Evolutionary conservation across 805 yeast genomes (phyloP).

Genomic region (Priceomyces castillae): DNA sequence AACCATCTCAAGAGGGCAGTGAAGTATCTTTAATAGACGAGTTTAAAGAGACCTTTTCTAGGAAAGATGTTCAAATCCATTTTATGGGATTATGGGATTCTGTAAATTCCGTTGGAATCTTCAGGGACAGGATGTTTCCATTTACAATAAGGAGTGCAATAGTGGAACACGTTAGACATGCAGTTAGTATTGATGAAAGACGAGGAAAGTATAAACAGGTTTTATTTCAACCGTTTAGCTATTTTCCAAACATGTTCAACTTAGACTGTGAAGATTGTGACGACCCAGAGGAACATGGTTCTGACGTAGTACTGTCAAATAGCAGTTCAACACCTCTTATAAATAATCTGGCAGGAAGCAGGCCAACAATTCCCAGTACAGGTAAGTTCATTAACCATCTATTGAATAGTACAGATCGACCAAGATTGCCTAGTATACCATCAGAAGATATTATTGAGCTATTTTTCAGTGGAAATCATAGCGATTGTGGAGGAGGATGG

Average conservation of each 20-base stretch:
- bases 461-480: conserved; percentile 71
- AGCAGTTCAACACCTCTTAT: not conserved
- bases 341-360: not conserved
- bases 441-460: conserved; percentile 44
- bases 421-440: conserved; percentile 4
- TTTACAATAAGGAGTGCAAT: conserved; percentile 48
- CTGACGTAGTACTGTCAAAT: not conserved
- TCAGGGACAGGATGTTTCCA: conserved; percentile 59
- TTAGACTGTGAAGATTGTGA: conserved; percentile 11
- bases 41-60: conserved; percentile 53
- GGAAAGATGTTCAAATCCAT: conserved; percentile 43
- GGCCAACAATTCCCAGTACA: conserved; percentile 1
- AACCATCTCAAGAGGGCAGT: conserved; percentile 46
- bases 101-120: conserved; percentile 61
- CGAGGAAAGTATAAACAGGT: conserved; percentile 62
- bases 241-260: conserved; percentile 22
- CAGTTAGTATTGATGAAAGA: conserved; percentile 65
- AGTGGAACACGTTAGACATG: conserved; percentile 63
- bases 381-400: not conserved
- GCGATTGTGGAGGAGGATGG: conserved; percentile 74
- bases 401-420: not conserved
- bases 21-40: conserved; percentile 48
- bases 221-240: conserved; percentile 45
- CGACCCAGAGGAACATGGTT: conserved; percentile 1
- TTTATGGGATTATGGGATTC: conserved; percentile 72